Conservation (phyloP, 495 filamentous ascomycete species). For the Saxispiralis lemnorum region DNA sequence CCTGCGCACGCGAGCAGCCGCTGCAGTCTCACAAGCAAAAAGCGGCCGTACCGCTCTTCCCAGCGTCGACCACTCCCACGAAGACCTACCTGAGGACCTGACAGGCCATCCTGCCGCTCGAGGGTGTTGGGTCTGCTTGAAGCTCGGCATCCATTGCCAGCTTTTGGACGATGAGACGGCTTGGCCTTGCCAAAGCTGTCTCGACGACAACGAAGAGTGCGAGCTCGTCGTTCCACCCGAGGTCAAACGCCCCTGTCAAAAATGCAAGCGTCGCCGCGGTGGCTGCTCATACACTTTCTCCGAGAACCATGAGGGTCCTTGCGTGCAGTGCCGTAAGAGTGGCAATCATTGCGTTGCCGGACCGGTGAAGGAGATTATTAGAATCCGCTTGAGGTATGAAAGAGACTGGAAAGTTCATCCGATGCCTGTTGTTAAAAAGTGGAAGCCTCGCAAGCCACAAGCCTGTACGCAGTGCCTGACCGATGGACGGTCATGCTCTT, state of each 20-base stretch:
- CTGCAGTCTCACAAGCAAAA: neutral
- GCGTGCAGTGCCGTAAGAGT: conserved; percentile 10
- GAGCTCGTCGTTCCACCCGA: conserved; percentile 13
- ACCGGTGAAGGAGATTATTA: conserved; percentile 7
- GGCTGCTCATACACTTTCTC: conserved; percentile 16
- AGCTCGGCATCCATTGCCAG: conserved; percentile 11
- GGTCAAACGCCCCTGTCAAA: conserved; percentile 16
- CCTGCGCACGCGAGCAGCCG: neutral
- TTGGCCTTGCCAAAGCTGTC: conserved; percentile 16
- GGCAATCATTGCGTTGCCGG: conserved; percentile 17
- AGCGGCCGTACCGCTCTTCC: neutral
- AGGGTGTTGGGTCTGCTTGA: conserved; percentile 16
- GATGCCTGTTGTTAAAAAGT: neutral
- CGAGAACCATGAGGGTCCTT: conserved; percentile 12
- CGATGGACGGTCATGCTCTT: conserved; percentile 5
- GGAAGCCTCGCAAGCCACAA: conserved; percentile 1
- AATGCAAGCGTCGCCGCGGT: conserved; percentile 6
- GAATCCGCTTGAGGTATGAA: conserved; percentile 5
- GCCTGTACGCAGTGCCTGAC: conserved; percentile 10
- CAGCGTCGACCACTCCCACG: no score
- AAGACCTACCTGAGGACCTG: conserved; percentile 5
- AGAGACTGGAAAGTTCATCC: conserved; percentile 2
- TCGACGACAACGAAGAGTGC: conserved; percentile 15
- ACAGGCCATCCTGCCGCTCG: conserved; percentile 15
- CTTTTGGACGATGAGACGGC: conserved; percentile 13